Conservation (phyloP, 331 rosid species). For the Saraca asoca region DNA sequence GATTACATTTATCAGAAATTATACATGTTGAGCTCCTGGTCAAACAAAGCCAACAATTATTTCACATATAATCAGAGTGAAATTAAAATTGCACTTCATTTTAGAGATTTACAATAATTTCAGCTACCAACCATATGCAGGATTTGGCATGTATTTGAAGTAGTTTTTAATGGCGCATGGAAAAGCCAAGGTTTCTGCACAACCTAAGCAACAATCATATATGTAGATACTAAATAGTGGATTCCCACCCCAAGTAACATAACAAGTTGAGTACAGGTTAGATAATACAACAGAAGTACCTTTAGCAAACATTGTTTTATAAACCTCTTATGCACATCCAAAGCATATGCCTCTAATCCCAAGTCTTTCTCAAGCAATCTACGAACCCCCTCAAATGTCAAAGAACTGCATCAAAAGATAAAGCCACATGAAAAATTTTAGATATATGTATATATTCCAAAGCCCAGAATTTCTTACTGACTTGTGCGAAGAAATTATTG, state of each 20-base stretch:
- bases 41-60: too few relatives aligned
- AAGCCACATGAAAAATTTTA: background rate
- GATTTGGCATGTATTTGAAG: too few relatives aligned
- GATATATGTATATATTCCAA: background rate
- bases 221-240: background rate
- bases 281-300: conserved; percentile 46
- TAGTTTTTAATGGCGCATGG: too few relatives aligned
- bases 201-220: too few relatives aligned
- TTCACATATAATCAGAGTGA: too few relatives aligned
- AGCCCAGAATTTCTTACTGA: background rate
- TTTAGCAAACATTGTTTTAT: conserved; percentile 71
- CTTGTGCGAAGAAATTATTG: background rate
- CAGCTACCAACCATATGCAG: too few relatives aligned
- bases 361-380: conserved; percentile 88
- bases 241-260: conserved; percentile 13
- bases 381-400: conserved; percentile 92
- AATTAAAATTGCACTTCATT: too few relatives aligned
- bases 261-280: conserved; percentile 5
- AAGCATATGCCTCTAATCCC: conserved; percentile 58
- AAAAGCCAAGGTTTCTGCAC: too few relatives aligned
- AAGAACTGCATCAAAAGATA: conserved; percentile 63
- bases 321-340: conserved; percentile 83
- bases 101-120: too few relatives aligned
- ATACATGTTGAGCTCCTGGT: too few relatives aligned
- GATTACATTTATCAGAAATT: too few relatives aligned